Base-by-base conservation (phyloP, 2,329 filamentous ascomycete species). In the Venturiaceae sp. region DNA sequence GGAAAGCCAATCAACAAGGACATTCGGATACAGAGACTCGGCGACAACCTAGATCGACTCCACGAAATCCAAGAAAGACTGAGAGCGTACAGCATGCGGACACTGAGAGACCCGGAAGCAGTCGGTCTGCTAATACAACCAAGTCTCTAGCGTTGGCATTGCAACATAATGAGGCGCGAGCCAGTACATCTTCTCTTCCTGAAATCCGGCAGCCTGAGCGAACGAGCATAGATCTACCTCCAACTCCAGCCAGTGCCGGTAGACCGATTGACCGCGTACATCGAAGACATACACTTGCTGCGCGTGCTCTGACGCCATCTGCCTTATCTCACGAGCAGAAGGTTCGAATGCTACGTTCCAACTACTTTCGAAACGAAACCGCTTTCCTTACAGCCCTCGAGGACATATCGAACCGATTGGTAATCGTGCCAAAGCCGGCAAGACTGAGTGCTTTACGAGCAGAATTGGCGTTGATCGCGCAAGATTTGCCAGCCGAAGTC, bases 341-440 rank as follows among this genome's bases (percentile, higher is more conserved):
- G 68, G 80, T 83, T n/a, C 84, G 84, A 53, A 72, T 91, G 9
- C 69, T 94, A 61, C 79, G 88, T 58, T 87, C 91, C 60, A 89
- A 94, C 69, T 94, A 94, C 70, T 94, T 92, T 68, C 80, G 88
- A 57, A 89, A 84, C 61, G 82, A 94, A 71, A 92, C 88, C 0
- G 86, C 90, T 64, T 92, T 94, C 67, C 69, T 94, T 61, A 87
- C 85, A 3, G 89, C 89, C 1, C 78, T 94, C 16, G 88, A 92
- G 69, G 86, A 88, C 63, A 92, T 94, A 57, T 94, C 89, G 2
- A 92, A 90, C 67, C 84, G 88, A n/a, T 75, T 94, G 47, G 87
- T 94, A 5, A 80, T 87, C 57, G 89, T 94, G 5, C 89, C 89
- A 1, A 94, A 94, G 68, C 83, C 85, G 34, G 89, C 89, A 41